phyloP scores from a whole-genome alignment of 2,329 filamentous ascomycete species.

The Cytospora schulzeri region DNA sequence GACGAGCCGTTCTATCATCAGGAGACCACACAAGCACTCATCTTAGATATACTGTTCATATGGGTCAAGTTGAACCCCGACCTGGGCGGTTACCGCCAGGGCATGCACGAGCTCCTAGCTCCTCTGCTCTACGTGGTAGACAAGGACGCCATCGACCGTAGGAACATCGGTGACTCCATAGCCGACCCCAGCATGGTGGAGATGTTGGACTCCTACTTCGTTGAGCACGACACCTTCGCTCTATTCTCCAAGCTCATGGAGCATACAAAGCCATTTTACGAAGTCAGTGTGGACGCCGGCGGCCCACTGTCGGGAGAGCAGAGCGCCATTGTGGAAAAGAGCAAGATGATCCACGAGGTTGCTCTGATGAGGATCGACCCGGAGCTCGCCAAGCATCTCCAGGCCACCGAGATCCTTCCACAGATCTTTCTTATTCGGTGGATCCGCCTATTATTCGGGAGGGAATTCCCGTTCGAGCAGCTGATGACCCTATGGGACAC shows the following conservation, averaged over 20 bases:
- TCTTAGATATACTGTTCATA: slow-evolving; percentile 88
- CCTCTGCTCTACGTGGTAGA: slow-evolving; percentile 85
- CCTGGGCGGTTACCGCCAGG: slow-evolving; percentile 89
- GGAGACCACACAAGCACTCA: slow-evolving; percentile 73
- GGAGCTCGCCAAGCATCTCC: slow-evolving; percentile 79
- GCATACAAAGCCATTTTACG: slow-evolving; percentile 82
- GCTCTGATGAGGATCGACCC: slow-evolving; percentile 78
- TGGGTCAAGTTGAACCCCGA: slow-evolving; percentile 91
- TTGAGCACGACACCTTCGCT: slow-evolving; percentile 90
- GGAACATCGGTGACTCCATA: slow-evolving; percentile 37
- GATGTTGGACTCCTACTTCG: slow-evolving; percentile 69
- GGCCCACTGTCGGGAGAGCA: slow-evolving; percentile 41
- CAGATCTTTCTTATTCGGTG: slow-evolving; percentile 97
- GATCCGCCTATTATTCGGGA: slow-evolving; percentile 89
- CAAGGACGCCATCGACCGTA: slow-evolving; percentile 71
- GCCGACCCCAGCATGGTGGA: slow-evolving; percentile 60
- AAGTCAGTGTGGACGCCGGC: slow-evolving; percentile 53
- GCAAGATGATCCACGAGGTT: slow-evolving; percentile 82
- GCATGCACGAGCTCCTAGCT: slow-evolving; percentile 95
- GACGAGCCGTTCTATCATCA: slow-evolving; percentile 90
- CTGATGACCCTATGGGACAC: slow-evolving; percentile 87
- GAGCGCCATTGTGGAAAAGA: slow-evolving; percentile 78
- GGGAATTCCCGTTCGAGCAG: slow-evolving; percentile 89
- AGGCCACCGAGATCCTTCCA: slow-evolving; percentile 84
- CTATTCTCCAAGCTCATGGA: slow-evolving; percentile 89